Base-by-base conservation (phyloP, 306 rosid species). In the Spatholobus suberectus region DNA sequence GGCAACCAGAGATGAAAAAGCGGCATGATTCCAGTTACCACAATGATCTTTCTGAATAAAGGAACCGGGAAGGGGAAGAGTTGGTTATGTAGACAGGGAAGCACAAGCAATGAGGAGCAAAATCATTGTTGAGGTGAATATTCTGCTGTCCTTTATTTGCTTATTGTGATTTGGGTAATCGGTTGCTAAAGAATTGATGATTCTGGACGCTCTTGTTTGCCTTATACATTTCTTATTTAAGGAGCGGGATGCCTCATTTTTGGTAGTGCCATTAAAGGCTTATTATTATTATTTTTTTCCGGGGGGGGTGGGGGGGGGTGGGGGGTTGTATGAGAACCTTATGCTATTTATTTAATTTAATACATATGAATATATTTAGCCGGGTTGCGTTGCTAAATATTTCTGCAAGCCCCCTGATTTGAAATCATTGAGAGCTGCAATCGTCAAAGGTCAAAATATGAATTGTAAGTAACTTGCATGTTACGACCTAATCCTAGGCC, bases 101-200 rank as follows among this genome's bases (percentile, higher is more conserved):
- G 26, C 70, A 83, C 80, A 80, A 89, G 87, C 65, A 86, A 86
- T 75, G 88, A 72, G n/a, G 89, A 85, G 54, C 90, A 82, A 87
- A 85, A 81, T 71, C 81, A 55, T 54, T 73, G 51, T 55, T 61
- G 76, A 83, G 78, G 77, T 65, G 83, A 67, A 77, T 41, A 68
- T 40, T 73, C 79, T 57, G 49, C 78, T 72, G 82, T 81, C 70
- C 51, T 80, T 74, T 66, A 23, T 81, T 54, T 68, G 84, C 61
- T 59, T 79, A 24, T 46, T 73, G 75, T 84, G 52, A 40, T 67
- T 82, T 74, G 83, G 74, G 70, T 52, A 29, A 72, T 34, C 21
- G 40, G 83, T 66, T 82, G 86, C 44, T 41, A 8, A 73, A 70
- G 86, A 68, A 57, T 73, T 81, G 77, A 40, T 77, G 47, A 77